Percentiles rank a stretch among this genome's conserved stretches.
These are phyloP conservation scores for Platanthera zijinensis DNA, from an alignment of 106 monocot genomes.

Conservation along the genomic window DNA sequence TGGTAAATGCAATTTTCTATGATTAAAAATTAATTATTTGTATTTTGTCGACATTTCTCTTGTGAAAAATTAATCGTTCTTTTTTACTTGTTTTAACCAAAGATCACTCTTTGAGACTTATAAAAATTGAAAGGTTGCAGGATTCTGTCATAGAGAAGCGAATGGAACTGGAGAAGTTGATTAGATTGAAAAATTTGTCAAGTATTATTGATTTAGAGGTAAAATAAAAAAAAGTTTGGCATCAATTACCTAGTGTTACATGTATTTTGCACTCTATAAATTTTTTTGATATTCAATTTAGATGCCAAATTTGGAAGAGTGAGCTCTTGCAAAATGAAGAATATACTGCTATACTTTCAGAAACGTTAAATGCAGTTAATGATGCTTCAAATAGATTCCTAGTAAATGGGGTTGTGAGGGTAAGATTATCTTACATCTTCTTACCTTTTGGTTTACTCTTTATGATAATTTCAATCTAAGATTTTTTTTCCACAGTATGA, in stretches of 20 bases:
- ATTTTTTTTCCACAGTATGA: constrained; percentile 31
- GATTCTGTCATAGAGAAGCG: no score
- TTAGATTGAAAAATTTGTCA: no score
- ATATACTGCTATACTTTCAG: constrained; percentile 48
- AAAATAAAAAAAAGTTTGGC: not conserved
- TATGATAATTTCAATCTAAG: not conserved
- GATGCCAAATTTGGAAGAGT: constrained; percentile 62
- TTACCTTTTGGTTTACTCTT: not conserved
- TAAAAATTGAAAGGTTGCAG: no score
- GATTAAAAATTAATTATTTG: no score
- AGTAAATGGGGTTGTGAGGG: constrained; percentile 48
- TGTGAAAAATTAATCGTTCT: no score
- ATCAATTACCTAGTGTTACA: not conserved
- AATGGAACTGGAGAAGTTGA: no score
- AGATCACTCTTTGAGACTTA: no score
- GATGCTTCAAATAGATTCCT: constrained; percentile 69
- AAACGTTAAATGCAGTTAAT: constrained; percentile 37
- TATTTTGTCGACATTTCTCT: no score
- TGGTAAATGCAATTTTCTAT: no score
- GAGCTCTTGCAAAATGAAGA: constrained; percentile 47
- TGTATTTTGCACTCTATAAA: not conserved
- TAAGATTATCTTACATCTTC: constrained; percentile 11
- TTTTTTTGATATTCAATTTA: constrained; percentile 5
- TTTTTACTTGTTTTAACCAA: no score
- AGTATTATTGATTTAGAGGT: no score